A percentile compares a stretch with the other conserved stretches of the same genome.
Conservation (phyloP, 257 asterid genomes). For the Apocynum venetum region DNA sequence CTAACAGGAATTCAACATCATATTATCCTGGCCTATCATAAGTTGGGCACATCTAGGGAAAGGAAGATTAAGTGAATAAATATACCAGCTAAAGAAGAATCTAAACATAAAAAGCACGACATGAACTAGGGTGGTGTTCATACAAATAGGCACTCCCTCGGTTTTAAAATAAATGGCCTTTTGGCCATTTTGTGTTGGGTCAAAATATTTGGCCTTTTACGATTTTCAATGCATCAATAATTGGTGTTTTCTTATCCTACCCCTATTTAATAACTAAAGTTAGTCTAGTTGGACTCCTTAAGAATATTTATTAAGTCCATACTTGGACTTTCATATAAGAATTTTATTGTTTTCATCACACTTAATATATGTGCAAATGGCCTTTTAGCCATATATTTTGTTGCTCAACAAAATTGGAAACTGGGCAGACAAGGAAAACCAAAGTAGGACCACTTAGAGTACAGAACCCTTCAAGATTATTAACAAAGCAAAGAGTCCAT, state of each 20-base stretch:
- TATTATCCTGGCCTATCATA: not conserved
- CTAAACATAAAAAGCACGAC: not conserved
- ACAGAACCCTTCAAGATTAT: not conserved
- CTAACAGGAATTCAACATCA: not conserved
- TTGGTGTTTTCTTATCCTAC: not conserved
- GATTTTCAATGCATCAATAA: not conserved
- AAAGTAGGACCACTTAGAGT: not conserved
- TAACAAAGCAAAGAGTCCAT: conserved; percentile 1
- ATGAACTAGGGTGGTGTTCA: not conserved
- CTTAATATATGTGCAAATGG: no score
- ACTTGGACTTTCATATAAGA: no score
- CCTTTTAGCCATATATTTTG: no score
- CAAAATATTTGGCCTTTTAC: not conserved
- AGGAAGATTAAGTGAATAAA: not conserved
- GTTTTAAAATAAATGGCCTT: not conserved
- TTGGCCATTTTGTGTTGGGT: not conserved
- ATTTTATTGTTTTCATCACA: no score
- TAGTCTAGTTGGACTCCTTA: no score
- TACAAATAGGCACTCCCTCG: not conserved
- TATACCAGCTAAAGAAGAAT: no score
- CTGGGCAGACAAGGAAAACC: not conserved
- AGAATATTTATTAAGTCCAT: no score
- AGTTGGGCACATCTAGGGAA: not conserved
- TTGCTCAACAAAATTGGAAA: no score
- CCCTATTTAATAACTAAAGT: no score